Evolutionary conservation across 2,329 filamentous ascomycete genomes (phyloP), one percentile per base, ranked within the genome.

Genomic region (Monosporascus sp.): DNA sequence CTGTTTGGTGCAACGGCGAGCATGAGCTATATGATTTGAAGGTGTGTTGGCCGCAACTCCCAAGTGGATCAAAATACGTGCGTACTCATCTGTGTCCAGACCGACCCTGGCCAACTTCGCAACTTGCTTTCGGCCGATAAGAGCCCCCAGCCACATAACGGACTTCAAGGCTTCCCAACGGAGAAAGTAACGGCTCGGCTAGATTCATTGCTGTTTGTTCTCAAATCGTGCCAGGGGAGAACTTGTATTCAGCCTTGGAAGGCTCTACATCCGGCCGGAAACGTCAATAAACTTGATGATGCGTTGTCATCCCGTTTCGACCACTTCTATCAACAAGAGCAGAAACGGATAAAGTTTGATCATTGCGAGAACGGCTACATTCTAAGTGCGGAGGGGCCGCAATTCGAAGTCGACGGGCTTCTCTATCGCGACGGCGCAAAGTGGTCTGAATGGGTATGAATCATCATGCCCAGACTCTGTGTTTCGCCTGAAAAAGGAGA

Each of bases 1-100:
- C 82, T 0, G 82, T 87, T 0, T 89, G 85, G 84, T 89, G 86
- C 62, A 86, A 70, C 15, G 82, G 82, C 47, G 84, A 87, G 63
- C 79, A 82, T 51, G 84, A 88, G 64, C 74, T 87, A 2, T 89
- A 87, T 62, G 77, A 88, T 55, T 60, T 86, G 38, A 78, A 73
- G 61, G 81, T 80, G 65, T 53, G 71, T 28, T 18, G 9, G 18
- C 28, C 49, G 38, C 7, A 41, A 18, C 18, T 18, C 38, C 17
- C 17, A n/a, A 41, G 17, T 14, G 18, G 38, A 41, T 41, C 8
- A 18, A 35, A 35, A 35, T 35, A 35, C 31, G 31, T 35, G 31
- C 31, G 4, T 14, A 5, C 24, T 50, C 7, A n/a, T 45, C 20
- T 24, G 22, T 7, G n/a, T 31, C 24, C 40, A 81, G 76, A 71